Evolutionary conservation across 2,329 filamentous ascomycete species (phyloP).

Genomic region (Aspergillus sp.): DNA sequence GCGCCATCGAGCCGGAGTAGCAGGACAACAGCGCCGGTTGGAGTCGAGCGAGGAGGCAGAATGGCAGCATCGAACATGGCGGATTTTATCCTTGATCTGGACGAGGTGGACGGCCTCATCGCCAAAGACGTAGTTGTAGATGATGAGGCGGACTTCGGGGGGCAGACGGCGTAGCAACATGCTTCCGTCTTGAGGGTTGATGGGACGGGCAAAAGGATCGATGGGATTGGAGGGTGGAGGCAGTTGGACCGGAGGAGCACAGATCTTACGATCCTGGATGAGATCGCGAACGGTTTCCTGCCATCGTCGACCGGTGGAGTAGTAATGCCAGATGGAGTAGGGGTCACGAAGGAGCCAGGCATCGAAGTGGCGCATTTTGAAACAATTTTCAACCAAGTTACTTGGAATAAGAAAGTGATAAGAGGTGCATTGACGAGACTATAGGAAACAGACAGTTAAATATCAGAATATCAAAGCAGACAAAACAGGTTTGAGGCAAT

Average conservation of each 20-base stretch:
- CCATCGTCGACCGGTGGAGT: constrained; percentile 30
- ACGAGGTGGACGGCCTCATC: constrained; percentile 31
- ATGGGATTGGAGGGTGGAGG: constrained; percentile 2
- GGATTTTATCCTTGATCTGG: constrained; percentile 29
- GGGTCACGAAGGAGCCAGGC: constrained; percentile 35
- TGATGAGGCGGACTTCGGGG: constrained; percentile 33
- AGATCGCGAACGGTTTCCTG: constrained; percentile 29
- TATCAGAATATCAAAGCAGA: too few relatives aligned
- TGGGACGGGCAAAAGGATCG: constrained; percentile 11
- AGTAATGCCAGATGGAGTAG: constrained; percentile 37
- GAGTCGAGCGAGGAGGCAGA: constrained; percentile 17
- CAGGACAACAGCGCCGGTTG: constrained; percentile 30
- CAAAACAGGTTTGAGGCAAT: too few relatives aligned
- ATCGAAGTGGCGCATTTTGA: constrained; percentile 34
- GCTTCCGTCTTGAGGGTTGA: constrained; percentile 15
- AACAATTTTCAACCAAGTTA: too few relatives aligned
- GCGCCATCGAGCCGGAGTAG: constrained; percentile 28
- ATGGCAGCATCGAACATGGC: constrained; percentile 28
- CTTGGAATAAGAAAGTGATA: not conserved
- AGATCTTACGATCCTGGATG: constrained; percentile 33
- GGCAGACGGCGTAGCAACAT: constrained; percentile 25
- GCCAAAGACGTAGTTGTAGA: constrained; percentile 34
- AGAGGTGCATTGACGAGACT: not conserved
- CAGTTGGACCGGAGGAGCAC: constrained; percentile 16
- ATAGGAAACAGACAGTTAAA: not conserved